A percentile compares a stretch with the other conserved stretches of the same genome.
Evolutionary conservation across 1,284 basidiomycete species (phyloP).

Genomic region (Naganishia liquefaciens): DNA sequence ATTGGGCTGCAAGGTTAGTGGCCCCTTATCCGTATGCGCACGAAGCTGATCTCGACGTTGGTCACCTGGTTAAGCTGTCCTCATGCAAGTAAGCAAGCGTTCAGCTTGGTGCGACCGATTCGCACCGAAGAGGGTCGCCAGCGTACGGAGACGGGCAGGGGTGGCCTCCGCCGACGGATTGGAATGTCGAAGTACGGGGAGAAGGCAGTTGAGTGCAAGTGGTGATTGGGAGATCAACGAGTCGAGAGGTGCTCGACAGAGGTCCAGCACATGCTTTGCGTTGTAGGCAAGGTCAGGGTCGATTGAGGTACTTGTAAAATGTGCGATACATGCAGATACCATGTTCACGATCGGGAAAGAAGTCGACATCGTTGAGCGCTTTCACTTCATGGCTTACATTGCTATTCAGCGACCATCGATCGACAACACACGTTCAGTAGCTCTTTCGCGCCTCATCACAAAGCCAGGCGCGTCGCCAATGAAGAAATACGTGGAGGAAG

Average conservation of each 20-base stretch:
- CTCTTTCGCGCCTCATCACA: slow-evolving; percentile 3
- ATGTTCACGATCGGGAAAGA: neutral
- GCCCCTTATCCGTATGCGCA: slow-evolving; percentile 1
- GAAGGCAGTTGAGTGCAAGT: slow-evolving; percentile 4
- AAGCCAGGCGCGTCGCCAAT: neutral
- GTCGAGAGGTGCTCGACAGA: neutral
- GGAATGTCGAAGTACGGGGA: neutral
- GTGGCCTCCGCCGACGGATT: slow-evolving; percentile 3
- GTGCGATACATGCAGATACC: slow-evolving; percentile 9
- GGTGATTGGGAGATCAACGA: slow-evolving; percentile 1
- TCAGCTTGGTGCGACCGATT: neutral
- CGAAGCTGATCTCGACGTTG: slow-evolving; percentile 1
- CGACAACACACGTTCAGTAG: slow-evolving; percentile 2
- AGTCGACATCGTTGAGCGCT: slow-evolving; percentile 1
- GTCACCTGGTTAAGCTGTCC: slow-evolving; percentile 1
- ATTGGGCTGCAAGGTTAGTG: slow-evolving; percentile 2
- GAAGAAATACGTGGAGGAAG: neutral
- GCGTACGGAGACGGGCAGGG: neutral
- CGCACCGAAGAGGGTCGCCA: neutral
- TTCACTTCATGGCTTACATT: slow-evolving; percentile 5
- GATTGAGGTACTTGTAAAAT: slow-evolving; percentile 1
- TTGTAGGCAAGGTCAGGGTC: neutral
- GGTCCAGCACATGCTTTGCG: neutral
- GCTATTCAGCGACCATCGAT: slow-evolving; percentile 4
- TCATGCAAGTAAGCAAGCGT: neutral